Evolutionary conservation across 208 protist genomes (phyloP).

Genomic region (Crithidia mellificae): DNA sequence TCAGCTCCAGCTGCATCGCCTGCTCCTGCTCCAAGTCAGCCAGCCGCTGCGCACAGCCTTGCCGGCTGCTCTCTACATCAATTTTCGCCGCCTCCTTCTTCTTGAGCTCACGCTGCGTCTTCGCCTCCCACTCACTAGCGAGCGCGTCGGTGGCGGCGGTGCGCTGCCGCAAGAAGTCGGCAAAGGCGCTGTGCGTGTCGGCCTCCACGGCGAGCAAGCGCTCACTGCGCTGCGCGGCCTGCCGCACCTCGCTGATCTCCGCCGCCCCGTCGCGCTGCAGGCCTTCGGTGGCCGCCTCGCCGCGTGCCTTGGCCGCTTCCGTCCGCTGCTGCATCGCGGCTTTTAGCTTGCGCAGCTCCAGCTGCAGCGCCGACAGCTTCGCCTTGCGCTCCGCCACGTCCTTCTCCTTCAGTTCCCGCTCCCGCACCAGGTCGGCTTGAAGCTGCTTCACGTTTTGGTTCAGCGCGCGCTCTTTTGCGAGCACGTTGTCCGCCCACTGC

Average conservation of each 20-base stretch:
- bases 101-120: slow-evolving; percentile 80
- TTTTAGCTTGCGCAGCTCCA: slow-evolving; percentile 72
- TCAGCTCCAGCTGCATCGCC: slow-evolving; percentile 47
- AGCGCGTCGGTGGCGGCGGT: slow-evolving; percentile 71
- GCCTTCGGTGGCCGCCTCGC: slow-evolving; percentile 71
- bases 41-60: slow-evolving; percentile 76
- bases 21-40: slow-evolving; percentile 57
- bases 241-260: slow-evolving; percentile 50
- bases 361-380: slow-evolving; percentile 60
- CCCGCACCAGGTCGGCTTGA: slow-evolving; percentile 77
- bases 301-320: slow-evolving; percentile 63
- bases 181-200: slow-evolving; percentile 61
- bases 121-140: slow-evolving; percentile 75
- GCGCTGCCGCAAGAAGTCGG: slow-evolving; percentile 66
- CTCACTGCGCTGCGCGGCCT: slow-evolving; percentile 35
- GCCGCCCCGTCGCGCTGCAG: slow-evolving; percentile 56
- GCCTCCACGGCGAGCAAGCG: slow-evolving; percentile 51
- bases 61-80: slow-evolving; percentile 78
- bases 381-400: slow-evolving; percentile 74
- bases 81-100: slow-evolving; percentile 76
- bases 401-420: slow-evolving; percentile 77
- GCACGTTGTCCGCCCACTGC: slow-evolving; percentile 87
- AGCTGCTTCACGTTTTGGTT: slow-evolving; percentile 94
- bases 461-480: slow-evolving; percentile 84
- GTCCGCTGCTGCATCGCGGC: slow-evolving; percentile 63